Base-by-base conservation (phyloP, 352 stramenopile genomes). In the Elongisporangium prolatum region DNA sequence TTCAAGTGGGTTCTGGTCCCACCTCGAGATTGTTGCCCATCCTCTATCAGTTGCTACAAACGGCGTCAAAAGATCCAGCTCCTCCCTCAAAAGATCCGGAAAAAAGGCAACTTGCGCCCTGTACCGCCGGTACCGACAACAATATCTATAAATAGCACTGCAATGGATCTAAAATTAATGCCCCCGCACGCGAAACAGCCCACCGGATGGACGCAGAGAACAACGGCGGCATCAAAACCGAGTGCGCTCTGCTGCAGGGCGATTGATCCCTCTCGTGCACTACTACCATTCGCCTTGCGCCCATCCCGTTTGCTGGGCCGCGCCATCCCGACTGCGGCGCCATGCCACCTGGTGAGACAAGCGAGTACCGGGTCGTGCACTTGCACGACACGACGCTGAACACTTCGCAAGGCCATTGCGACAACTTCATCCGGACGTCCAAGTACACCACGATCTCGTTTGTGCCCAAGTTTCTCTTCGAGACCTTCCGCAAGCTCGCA, bases 371-470 rank as follows among this genome's bases (percentile, higher is more conserved):
- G 28, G 47, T 84, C 21, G 81, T 93, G 48, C 70, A 89, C 44
- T 48, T 93, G 14, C 88, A 88, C 50, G 64, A 86, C 24, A 18
- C 60, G n/a, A 21, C 58, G n/a, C 67, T 70, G 52, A 94, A 93
- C 48, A 63, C 59, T 14, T 72, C 80, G 58, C 67, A 73, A 37
- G 72, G 70, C 25, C 93, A 86, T 69, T 90, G 80, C 67, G 74
- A 80, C 76, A 98, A 98, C 69, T 85, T 93, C 57, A 89, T 98
- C 56, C 68, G 92, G 21, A 98, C 92, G 48, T 94, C 75, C 65
- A 98, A 97, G 75, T 98, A 97, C 77, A 95, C 88, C 25, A 51
- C 77, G 16, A 63, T 88, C 13, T 93, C 74, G 59, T 97, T 98
- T 61, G 34, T 97, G 52, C 89, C 89, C 40, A 95, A 92, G 58